Evolutionary conservation across 768 basidiomycete species (phyloP), one percentile per base, ranked within the genome.

Genomic region (Psilocybe sp.): DNA sequence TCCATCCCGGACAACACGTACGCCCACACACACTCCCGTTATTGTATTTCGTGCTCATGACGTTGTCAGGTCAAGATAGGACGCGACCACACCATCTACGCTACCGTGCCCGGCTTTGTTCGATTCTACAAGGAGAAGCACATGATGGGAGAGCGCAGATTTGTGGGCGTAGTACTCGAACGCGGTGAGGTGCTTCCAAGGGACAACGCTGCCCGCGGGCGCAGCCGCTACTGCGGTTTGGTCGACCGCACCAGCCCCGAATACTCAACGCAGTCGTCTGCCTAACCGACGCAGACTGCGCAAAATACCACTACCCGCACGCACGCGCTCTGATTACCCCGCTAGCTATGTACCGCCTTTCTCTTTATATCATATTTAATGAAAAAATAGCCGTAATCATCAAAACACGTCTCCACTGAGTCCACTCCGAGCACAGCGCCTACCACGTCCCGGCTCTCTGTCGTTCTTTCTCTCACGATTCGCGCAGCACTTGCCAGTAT

Each of bases 1-100:
- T 97, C 71, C 93, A 96, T 64, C 85, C 96, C 4, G 96, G 95
- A 1, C 94, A 93, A 66, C 85, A 98, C 68, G 95, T 94, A 68
- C 49, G 86, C 71, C 19, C 18, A 33, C 13, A 18, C 23, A 28
- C 34, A 14, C 15, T 7, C 31, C 7, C 38, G 37, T 37, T 16
- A 34, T 52, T 31, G 9, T 45, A 9, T 43, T 45, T 38, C 19
- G 13, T 19, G 44, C 38, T 51, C 35, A 18, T 19, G 40, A 50
- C 34, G 36, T 50, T 33, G 16, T 46, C 59, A 96, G 92, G 92
- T 98, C 47, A 84, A 82, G 56, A 86, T 92, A 65, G 97, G 95
- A 16, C 83, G 87, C 50, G 97, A 99, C 69, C 94, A 98, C 70
- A 98, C 97, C 1, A 77, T 99, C 47, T 98, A 87, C 62, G 95